These are phyloP conservation scores for Ceratobasidium theobromae DNA, from an alignment of 1,284 basidiomycete genomes.

Conservation along the genomic window DNA sequence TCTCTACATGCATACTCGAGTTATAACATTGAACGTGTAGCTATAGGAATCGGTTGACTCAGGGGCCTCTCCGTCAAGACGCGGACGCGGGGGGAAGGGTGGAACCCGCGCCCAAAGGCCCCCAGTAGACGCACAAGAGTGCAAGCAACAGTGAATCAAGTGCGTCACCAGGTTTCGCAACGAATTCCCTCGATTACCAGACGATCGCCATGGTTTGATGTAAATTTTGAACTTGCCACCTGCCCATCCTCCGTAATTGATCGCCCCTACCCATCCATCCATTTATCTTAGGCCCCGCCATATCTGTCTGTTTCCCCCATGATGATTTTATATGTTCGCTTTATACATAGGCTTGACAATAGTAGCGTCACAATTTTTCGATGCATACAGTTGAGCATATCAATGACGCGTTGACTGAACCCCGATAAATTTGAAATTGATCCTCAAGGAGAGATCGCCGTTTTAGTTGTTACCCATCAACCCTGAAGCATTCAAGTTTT, in stretches of 20 bases:
- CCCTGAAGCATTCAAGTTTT: too few species aligned
- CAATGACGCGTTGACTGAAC: too few species aligned
- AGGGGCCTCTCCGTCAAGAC: conserved; percentile 55
- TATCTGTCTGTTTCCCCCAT: not conserved
- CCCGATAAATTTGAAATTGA: too few species aligned
- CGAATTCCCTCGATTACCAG: not conserved
- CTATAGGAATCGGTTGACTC: conserved; percentile 57
- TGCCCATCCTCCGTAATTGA: too few species aligned
- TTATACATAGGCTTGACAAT: not conserved
- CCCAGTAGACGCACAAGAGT: conserved; percentile 76
- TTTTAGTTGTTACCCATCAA: too few species aligned
- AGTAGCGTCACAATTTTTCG: too few species aligned
- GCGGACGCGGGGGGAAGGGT: conserved; percentile 53
- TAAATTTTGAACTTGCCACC: too few species aligned
- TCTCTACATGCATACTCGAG: not conserved
- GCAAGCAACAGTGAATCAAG: conserved; percentile 75
- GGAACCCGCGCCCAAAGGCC: too few species aligned
- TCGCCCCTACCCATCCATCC: not conserved
- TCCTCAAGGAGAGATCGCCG: too few species aligned
- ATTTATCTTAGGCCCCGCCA: not conserved
- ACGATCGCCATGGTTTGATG: too few species aligned
- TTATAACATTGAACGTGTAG: conserved; percentile 4
- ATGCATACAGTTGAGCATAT: too few species aligned
- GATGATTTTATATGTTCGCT: not conserved
- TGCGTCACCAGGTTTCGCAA: not conserved